Base-by-base conservation (phyloP, 345 rosid genomes). In the Hevea brasiliensis region DNA sequence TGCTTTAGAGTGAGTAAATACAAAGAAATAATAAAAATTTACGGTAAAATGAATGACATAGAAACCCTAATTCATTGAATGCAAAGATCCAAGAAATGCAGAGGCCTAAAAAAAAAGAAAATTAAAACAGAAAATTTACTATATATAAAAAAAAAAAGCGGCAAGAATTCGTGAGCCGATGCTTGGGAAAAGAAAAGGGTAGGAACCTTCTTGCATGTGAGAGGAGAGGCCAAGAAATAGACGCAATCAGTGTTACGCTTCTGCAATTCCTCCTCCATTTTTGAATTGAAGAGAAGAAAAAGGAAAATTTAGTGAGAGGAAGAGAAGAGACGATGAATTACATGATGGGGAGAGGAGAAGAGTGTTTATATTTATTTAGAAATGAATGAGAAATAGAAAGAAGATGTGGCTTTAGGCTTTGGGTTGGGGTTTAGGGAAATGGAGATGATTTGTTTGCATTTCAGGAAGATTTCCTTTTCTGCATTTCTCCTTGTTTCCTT, bases 131-230 rank as follows among this genome's bases (percentile, higher is more conserved):
- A n/a, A n/a, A 10, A 13, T 15, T 4, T 13, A 9, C 26, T 15
- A 0, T 7, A 12, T 11, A 5, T 27, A 58, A 18, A 1, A 27
- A 17, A 3, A 3, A 14, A 54, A 27, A n/a, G n/a, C n/a, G n/a
- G n/a, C n/a, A n/a, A n/a, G n/a, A n/a, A n/a, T n/a, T n/a, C n/a
- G n/a, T n/a, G n/a, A n/a, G n/a, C n/a, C n/a, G n/a, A n/a, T n/a
- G n/a, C n/a, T n/a, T n/a, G n/a, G n/a, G n/a, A n/a, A n/a, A n/a
- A n/a, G n/a, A n/a, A n/a, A n/a, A 17, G 7, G 50, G 50, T 1
- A n/a, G 11, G 23, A n/a, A 88, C 87, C 86, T 45, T 72, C 57
- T 58, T 18, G 72, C 77, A 77, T 35, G 76, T 57, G 24, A 72
- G 67, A 57, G 72, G 73, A 61, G 74, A 64, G 21, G 77, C 75